Conservation (phyloP, 1,284 basidiomycete species). For the Phellopilus nigrolimitatus region DNA sequence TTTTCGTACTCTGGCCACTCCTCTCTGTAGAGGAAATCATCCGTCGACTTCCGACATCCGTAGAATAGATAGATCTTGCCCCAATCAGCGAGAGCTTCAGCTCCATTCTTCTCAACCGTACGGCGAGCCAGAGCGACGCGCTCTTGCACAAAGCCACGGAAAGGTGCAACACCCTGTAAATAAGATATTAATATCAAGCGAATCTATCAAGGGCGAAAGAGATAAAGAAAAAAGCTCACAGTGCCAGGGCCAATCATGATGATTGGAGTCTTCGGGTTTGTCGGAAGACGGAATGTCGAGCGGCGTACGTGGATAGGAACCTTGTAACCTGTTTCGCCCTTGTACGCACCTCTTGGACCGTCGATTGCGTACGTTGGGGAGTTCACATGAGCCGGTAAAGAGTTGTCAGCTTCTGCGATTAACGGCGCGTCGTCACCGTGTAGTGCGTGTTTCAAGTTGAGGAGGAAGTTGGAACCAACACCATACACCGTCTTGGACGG, state of each 20-base stretch:
- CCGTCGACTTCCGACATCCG: constrained; percentile 82
- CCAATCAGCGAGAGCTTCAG: constrained; percentile 92
- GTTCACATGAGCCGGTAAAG: constrained; percentile 35
- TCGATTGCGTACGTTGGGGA: constrained; percentile 80
- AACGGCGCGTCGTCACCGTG: constrained; percentile 52
- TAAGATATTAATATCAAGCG: too few species aligned
- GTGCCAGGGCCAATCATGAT: constrained; percentile 99
- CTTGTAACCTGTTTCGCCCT: constrained; percentile 65
- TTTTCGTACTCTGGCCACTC: constrained; percentile 89
- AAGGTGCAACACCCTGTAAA: constrained; percentile 90
- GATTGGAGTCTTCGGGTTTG: constrained; percentile 95
- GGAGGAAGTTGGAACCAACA: constrained; percentile 86
- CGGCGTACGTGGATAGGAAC: constrained; percentile 92
- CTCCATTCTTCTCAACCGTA: constrained; percentile 89
- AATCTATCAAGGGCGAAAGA: too few species aligned
- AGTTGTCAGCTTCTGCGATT: constrained; percentile 34
- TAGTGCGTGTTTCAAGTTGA: constrained; percentile 82
- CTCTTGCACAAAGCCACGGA: constrained; percentile 98
- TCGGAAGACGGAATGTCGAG: constrained; percentile 94
- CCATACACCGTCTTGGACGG: constrained; percentile 72
- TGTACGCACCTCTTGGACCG: constrained; percentile 86
- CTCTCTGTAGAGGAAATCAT: constrained; percentile 92
- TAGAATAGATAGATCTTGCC: constrained; percentile 94
- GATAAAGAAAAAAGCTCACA: constrained; percentile 44
- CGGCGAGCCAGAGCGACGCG: constrained; percentile 92